A percentile compares a stretch with the other conserved stretches of the same genome.
Evolutionary conservation across 2,329 filamentous ascomycete species (phyloP).

Genomic region (Atkinsonella texensis): DNA sequence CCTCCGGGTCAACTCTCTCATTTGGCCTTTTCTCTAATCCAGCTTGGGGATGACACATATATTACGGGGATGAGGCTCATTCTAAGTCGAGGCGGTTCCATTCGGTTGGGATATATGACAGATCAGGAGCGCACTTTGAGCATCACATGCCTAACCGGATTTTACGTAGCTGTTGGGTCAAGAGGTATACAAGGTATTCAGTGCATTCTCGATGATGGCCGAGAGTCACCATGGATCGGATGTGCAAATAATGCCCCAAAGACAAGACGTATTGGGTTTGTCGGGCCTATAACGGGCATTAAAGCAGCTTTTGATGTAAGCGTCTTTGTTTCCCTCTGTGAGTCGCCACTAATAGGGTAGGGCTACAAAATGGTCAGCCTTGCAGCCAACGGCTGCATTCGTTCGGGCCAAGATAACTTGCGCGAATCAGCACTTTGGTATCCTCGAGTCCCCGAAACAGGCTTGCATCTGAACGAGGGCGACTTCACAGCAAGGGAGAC

Average conservation of each 20-base stretch:
- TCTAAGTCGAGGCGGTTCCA: not conserved
- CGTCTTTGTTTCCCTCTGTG: not conserved
- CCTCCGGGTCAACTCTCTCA: constrained; percentile 5
- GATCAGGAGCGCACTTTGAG: constrained; percentile 4
- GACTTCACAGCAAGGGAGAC: constrained; percentile 6
- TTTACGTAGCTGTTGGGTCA: constrained; percentile 6
- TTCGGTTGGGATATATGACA: constrained; percentile 7
- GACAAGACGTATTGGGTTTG: constrained; percentile 5
- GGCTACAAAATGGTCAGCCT: constrained; percentile 8
- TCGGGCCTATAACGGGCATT: constrained; percentile 5
- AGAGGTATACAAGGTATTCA: constrained; percentile 8
- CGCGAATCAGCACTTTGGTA: constrained; percentile 8
- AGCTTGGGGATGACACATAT: constrained; percentile 4
- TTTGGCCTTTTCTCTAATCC: constrained; percentile 7
- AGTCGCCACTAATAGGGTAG: constrained; percentile 6
- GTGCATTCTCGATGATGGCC: constrained; percentile 6
- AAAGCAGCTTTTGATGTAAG: constrained; percentile 9
- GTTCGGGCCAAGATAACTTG: constrained; percentile 3
- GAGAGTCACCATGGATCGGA: constrained; percentile 7
- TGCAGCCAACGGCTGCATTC: constrained; percentile 1
- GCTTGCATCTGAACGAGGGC: constrained; percentile 5
- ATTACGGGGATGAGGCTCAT: constrained; percentile 6
- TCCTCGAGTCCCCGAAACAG: constrained; percentile 6
- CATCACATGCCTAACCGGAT: constrained; percentile 4
- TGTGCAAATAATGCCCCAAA: constrained; percentile 5